Evolutionary conservation across 176 grass and related monocot species (phyloP).

Genomic region (Aegilops bicornis): DNA sequence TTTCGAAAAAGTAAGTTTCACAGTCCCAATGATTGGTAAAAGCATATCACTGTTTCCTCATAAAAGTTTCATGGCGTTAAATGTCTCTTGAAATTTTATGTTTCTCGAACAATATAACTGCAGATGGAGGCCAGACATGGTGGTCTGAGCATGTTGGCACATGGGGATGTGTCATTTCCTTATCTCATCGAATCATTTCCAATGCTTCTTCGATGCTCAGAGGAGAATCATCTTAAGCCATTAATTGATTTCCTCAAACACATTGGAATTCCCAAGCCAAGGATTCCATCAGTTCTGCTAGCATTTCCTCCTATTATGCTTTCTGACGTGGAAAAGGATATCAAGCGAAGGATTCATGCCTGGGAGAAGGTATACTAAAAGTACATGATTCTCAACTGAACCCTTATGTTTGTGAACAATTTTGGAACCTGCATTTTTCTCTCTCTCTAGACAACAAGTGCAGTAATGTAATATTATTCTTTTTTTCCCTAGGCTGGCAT

Average conservation of each 20-base stretch:
- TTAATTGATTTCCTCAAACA: slow-evolving; percentile 49
- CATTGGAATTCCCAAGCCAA: slow-evolving; percentile 38
- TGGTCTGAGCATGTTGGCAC: slow-evolving; percentile 68
- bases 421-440: neutral
- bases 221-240: slow-evolving; percentile 62
- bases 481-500: slow-evolving; percentile 68
- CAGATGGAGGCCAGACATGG: slow-evolving; percentile 93
- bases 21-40: neutral
- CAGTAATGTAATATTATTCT: slow-evolving; percentile 12
- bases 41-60: neutral
- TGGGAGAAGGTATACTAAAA: slow-evolving; percentile 63
- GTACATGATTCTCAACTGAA: neutral
- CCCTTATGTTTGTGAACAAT: neutral
- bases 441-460: neutral
- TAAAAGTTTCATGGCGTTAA: neutral
- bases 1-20: slow-evolving; percentile 75
- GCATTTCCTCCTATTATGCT: slow-evolving; percentile 72
- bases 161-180: slow-evolving; percentile 59
- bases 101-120: neutral
- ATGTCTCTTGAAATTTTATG: neutral
- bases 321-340: slow-evolving; percentile 61
- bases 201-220: slow-evolving; percentile 67
- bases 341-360: slow-evolving; percentile 66
- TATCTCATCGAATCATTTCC: slow-evolving; percentile 92
- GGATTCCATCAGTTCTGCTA: slow-evolving; percentile 58